A percentile compares a stretch with the other conserved stretches of the same genome.
Conservation (phyloP, 2,329 filamentous ascomycete genomes). For the Colletotrichum agaves region DNA sequence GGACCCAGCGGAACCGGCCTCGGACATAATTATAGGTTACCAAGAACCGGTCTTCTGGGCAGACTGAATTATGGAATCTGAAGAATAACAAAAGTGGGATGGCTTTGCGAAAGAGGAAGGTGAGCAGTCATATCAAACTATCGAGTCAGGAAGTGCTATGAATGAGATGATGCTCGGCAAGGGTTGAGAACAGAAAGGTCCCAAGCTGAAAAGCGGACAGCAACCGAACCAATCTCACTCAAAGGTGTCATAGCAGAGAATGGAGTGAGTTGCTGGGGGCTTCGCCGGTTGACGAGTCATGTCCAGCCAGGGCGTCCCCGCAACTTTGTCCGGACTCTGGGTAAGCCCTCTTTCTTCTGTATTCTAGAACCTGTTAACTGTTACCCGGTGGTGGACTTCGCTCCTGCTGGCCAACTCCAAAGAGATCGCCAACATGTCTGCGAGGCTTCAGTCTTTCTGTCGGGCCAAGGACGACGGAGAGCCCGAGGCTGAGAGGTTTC, state of each 20-base stretch:
- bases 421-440: background rate
- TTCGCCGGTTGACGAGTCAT: slow-evolving; percentile 1
- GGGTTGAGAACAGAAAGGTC: background rate
- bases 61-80: background rate
- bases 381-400: background rate
- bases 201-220: background rate
- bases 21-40: no score
- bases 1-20: background rate
- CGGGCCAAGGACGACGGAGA: background rate
- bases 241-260: background rate
- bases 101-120: slow-evolving; percentile 15
- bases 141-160: slow-evolving; percentile 9
- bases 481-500: background rate
- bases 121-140: background rate
- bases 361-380: background rate
- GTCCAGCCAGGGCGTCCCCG: background rate
- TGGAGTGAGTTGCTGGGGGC: background rate
- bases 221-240: background rate
- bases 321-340: background rate
- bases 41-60: background rate
- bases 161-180: background rate
- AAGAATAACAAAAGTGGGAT: slow-evolving; percentile 2
- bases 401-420: background rate
- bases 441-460: background rate
- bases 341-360: background rate